These are phyloP conservation scores for Penicillium sp. DNA, from an alignment of 2,329 filamentous ascomycete species.

Conservation along the genomic window DNA sequence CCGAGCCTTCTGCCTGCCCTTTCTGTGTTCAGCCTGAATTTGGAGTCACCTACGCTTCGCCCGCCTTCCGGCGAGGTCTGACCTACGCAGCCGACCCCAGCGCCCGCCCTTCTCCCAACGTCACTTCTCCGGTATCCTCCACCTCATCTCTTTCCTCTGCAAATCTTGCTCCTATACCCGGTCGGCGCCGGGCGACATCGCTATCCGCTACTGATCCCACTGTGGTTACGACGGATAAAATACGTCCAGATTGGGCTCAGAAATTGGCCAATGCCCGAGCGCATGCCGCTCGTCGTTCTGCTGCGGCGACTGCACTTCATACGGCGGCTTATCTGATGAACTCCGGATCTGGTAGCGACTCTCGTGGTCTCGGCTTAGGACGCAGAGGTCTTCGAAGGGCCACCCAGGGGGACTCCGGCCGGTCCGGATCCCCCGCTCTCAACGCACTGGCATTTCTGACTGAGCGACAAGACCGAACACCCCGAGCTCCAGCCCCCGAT, in stretches of 20 bases:
- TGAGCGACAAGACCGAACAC: constrained; percentile 37
- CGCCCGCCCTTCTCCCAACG: constrained; percentile 56
- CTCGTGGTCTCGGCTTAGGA: constrained; percentile 59
- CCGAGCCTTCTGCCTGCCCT: constrained; percentile 88
- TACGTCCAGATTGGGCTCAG: constrained; percentile 91
- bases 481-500: constrained; percentile 37
- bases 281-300: constrained; percentile 82
- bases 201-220: constrained; percentile 81
- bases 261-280: constrained; percentile 85
- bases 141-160: constrained; percentile 75
- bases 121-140: constrained; percentile 79
- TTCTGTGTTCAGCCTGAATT: constrained; percentile 96
- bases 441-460: constrained; percentile 53
- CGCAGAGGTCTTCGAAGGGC: constrained; percentile 56
- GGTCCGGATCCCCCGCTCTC: constrained; percentile 45
- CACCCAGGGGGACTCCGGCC: constrained; percentile 38
- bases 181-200: constrained; percentile 65
- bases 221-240: constrained; percentile 89
- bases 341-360: constrained; percentile 48
- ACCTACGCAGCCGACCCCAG: constrained; percentile 64
- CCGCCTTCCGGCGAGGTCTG: constrained; percentile 84
- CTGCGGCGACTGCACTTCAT: constrained; percentile 90
- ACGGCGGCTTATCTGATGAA: constrained; percentile 92
- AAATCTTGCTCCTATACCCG: constrained; percentile 40
- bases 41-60: constrained; percentile 90